Evolutionary conservation across 345 rosid genomes (phyloP).

Genomic region (Cochlearia excelsa): DNA sequence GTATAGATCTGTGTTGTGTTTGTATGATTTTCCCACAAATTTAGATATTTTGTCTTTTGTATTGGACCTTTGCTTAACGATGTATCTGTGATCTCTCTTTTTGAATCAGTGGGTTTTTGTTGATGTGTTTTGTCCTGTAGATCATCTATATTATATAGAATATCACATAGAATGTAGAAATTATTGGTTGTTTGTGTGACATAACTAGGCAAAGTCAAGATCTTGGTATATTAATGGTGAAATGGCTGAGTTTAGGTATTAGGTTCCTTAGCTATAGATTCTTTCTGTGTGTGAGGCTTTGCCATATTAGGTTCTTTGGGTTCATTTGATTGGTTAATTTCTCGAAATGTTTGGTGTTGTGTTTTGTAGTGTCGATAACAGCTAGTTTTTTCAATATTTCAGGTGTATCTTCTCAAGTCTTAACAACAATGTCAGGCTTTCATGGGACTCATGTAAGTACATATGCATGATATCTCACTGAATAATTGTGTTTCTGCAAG

Average conservation of each 20-base stretch:
- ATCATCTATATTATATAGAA: too few species aligned
- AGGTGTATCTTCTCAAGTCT: slow-evolving; percentile 11
- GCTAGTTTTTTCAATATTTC: slow-evolving; percentile 16
- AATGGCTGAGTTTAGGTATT: too few species aligned
- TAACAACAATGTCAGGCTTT: slow-evolving; percentile 32
- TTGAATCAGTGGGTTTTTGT: neutral
- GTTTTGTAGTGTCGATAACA: neutral
- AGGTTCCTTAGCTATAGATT: too few species aligned
- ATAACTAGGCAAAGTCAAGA: too few species aligned
- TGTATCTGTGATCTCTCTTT: neutral
- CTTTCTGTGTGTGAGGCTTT: too few species aligned
- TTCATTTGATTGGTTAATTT: neutral
- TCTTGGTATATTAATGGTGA: too few species aligned
- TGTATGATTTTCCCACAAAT: slow-evolving; percentile 8
- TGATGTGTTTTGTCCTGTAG: too few species aligned
- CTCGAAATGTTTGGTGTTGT: neutral
- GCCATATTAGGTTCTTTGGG: neutral
- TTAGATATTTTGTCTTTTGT: neutral
- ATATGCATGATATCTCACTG: neutral
- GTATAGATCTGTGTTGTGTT: slow-evolving; percentile 19
- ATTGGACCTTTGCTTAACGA: slow-evolving; percentile 3
- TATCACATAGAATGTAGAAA: too few species aligned
- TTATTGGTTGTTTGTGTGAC: too few species aligned
- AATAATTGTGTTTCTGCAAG: neutral
- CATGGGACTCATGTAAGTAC: slow-evolving; percentile 35